A percentile compares a stretch with the other conserved stretches of the same genome.
Conservation (phyloP, 768 basidiomycete genomes). For the Pleurotus sapidus region DNA sequence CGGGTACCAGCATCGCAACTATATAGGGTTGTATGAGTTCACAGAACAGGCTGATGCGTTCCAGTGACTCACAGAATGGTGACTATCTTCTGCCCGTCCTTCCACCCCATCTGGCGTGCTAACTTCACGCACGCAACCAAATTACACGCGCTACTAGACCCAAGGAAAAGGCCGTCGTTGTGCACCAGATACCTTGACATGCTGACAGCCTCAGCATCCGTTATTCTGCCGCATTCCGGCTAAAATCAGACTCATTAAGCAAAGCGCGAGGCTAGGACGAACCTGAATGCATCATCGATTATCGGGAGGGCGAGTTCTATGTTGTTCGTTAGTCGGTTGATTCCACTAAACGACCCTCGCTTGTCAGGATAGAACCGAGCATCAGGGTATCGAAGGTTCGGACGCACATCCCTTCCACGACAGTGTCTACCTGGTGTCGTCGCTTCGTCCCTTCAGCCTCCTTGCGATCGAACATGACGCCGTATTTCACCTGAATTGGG, state of each 20-base stretch:
- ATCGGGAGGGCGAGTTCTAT: conserved; percentile 81
- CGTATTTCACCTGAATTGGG: conserved; percentile 65
- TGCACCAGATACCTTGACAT: conserved; percentile 94
- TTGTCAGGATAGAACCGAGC: not conserved
- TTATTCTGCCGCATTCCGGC: conserved; percentile 53
- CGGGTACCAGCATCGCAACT: conserved; percentile 90
- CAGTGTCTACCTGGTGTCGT: conserved; percentile 92
- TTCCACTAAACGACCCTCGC: conserved; percentile 53
- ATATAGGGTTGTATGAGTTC: not conserved
- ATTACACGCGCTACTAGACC: conserved; percentile 96
- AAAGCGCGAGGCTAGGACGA: conserved; percentile 10
- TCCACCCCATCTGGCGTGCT: conserved; percentile 66
- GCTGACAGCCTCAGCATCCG: conserved; percentile 90
- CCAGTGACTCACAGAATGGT: conserved; percentile 71
- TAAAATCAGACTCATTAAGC: not conserved
- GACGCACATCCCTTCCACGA: conserved; percentile 86
- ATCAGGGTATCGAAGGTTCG: not conserved
- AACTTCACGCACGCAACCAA: conserved; percentile 88
- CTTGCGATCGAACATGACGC: conserved; percentile 92
- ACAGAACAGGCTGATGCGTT: no score
- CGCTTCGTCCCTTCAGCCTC: conserved; percentile 94
- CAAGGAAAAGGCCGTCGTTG: conserved; percentile 90
- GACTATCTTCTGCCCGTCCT: conserved; percentile 67
- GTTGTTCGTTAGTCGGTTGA: conserved; percentile 92
- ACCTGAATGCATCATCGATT: conserved; percentile 90